Percentiles rank a stretch among this genome's conserved stretches.
Conservation (phyloP, 352 stramenopile genomes). For the Phytophthora idaei region DNA sequence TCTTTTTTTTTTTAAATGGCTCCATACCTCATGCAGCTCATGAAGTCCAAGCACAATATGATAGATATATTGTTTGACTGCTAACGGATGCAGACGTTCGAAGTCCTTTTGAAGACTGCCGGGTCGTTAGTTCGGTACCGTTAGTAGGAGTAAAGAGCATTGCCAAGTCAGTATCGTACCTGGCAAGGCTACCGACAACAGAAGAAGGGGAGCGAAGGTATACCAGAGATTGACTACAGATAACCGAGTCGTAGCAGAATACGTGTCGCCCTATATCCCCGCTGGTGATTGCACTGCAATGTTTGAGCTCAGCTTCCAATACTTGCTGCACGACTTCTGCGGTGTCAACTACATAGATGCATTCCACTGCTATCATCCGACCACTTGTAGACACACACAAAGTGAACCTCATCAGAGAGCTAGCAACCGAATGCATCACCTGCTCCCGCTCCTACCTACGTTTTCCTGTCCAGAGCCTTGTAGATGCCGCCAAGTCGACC, state of each 20-base stretch:
- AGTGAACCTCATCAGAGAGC: background rate
- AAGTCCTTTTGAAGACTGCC: constrained; percentile 42
- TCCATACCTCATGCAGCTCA: constrained; percentile 43
- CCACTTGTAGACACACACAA: constrained; percentile 18
- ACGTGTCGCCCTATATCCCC: constrained; percentile 18
- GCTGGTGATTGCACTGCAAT: background rate
- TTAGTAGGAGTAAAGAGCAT: background rate
- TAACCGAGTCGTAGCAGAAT: constrained; percentile 33
- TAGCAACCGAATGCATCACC: background rate
- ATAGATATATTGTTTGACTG: constrained; percentile 40
- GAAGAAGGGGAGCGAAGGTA: constrained; percentile 29
- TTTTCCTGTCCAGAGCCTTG: constrained; percentile 39
- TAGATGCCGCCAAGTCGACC: constrained; percentile 47
- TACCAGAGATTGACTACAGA: constrained; percentile 14
- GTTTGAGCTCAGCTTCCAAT: constrained; percentile 25
- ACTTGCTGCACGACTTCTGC: constrained; percentile 5
- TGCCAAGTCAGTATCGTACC: constrained; percentile 10
- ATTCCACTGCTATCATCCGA: constrained; percentile 35
- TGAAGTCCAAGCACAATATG: constrained; percentile 34
- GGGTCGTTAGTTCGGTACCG: background rate
- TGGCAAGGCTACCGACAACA: constrained; percentile 22
- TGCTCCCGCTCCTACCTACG: constrained; percentile 19
- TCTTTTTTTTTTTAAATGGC: background rate
- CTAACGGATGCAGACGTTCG: constrained; percentile 42
- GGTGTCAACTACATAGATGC: constrained; percentile 24